Base-by-base conservation (phyloP, 345 rosid genomes). In the Linum lewisii region DNA sequence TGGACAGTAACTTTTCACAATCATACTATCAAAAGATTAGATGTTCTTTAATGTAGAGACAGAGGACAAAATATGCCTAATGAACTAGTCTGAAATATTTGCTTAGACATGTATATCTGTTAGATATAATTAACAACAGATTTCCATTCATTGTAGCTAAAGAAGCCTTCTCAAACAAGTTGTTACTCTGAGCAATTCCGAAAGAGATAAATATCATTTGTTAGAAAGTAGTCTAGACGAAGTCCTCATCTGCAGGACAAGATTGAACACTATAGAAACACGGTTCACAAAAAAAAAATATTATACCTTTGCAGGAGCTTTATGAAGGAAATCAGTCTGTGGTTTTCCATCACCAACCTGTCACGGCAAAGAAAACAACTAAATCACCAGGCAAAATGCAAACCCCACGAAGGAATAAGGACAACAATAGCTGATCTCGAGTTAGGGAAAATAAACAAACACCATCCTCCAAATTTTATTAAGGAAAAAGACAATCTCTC, bases 221-320 rank as follows among this genome's bases (percentile, higher is more conserved):
- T n/a, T n/a, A n/a, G n/a, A n/a, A n/a, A n/a, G n/a, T n/a, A n/a
- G n/a, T n/a, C n/a, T n/a, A n/a, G n/a, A n/a, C 38, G 38, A 34
- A 34, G 10, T 34, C 38, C 38, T 34, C 10, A 34, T 34, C 10
- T 34, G 5, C 38, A 6, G 38, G 38, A 34, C 38, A 34, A 34
- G 38, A 34, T 11, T 34, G 47, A 4, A 14, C 15, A 42, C 1
- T 42, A 42, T 11, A 42, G 15, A 16, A 42, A 42, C 11, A 11
- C 47, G 18, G 2, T 42, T 42, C 10, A 52, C 11, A 24, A 20
- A 24, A 21, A 10, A 24, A 60, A 23, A 66, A 66, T 55, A 42
- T 54, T 50, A 55, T 73, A 87, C 99, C 86, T 75, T 85, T 72
- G 77, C 85, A 69, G 88, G 79, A 63, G 72, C 75, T 78, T 94